phyloP scores from a whole-genome alignment of 2,329 filamentous ascomycete genomes.

The Dothiorella sarmentorum region DNA sequence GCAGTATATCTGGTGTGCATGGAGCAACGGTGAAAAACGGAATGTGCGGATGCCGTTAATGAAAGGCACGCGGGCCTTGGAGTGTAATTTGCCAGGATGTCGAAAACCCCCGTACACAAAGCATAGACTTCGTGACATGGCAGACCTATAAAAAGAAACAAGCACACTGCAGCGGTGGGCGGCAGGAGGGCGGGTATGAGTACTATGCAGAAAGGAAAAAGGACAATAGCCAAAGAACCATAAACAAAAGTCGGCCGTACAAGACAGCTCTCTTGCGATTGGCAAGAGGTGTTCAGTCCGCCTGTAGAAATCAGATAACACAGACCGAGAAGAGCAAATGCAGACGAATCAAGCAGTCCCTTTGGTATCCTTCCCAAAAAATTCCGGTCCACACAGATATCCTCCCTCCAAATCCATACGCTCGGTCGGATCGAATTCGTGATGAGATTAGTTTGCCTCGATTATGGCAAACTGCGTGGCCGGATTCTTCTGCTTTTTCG shows the following conservation, averaged over 20 bases:
- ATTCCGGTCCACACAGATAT: not conserved
- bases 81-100: slow-evolving; percentile 5
- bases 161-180: slow-evolving; percentile 1
- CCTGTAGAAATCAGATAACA: slow-evolving; percentile 6
- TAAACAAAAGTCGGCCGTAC: not conserved
- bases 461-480: slow-evolving; percentile 1
- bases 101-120: slow-evolving; percentile 4
- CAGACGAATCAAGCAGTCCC: slow-evolving; percentile 2
- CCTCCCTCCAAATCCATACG: not conserved
- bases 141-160: slow-evolving; percentile 16
- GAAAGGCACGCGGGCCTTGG: slow-evolving; percentile 9
- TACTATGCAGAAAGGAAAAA: not conserved
- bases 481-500: slow-evolving; percentile 9
- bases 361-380: slow-evolving; percentile 10
- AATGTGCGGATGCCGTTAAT: not conserved
- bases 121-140: slow-evolving; percentile 13
- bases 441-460: slow-evolving; percentile 1
- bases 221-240: not conserved
- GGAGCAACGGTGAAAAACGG: not conserved
- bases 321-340: slow-evolving; percentile 6
- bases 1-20: not conserved
- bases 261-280: not conserved
- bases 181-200: slow-evolving; percentile 8
- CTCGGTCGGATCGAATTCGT: not conserved
- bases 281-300: not conserved